Evolutionary conservation across 2,329 filamentous ascomycete genomes (phyloP).

Genomic region (Aspergillus aculeatus): DNA sequence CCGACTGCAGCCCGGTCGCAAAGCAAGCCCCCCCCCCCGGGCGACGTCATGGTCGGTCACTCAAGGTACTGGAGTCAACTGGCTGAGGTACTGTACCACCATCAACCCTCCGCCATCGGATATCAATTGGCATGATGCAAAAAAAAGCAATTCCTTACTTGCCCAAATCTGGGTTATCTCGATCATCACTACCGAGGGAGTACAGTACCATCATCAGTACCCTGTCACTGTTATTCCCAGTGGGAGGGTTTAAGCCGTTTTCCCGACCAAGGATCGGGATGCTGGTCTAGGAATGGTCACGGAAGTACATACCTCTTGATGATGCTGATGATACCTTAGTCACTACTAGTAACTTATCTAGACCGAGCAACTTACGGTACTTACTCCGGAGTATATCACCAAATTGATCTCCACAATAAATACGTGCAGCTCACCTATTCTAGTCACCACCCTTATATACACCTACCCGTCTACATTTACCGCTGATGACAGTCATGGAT

Average conservation of each 20-base stretch:
- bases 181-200: background rate
- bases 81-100: background rate
- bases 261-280: slow-evolving; percentile 7
- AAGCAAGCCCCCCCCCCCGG: too few relatives aligned
- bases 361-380: too few relatives aligned
- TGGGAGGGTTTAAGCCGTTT: slow-evolving; percentile 13
- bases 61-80: background rate
- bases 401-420: too few relatives aligned
- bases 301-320: too few relatives aligned
- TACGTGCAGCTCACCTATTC: too few relatives aligned
- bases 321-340: too few relatives aligned
- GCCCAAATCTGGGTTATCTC: background rate
- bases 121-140: background rate
- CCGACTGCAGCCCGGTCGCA: background rate
- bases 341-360: too few relatives aligned
- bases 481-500: too few relatives aligned
- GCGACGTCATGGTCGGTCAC: slow-evolving; percentile 8
- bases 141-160: background rate
- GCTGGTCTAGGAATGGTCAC: background rate
- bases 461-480: too few relatives aligned
- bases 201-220: background rate
- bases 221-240: slow-evolving; percentile 5
- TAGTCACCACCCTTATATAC: too few relatives aligned
- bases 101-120: background rate
- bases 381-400: too few relatives aligned